phyloP scores from a whole-genome alignment of 2,329 filamentous ascomycete genomes.

The Knufia fluminis region DNA sequence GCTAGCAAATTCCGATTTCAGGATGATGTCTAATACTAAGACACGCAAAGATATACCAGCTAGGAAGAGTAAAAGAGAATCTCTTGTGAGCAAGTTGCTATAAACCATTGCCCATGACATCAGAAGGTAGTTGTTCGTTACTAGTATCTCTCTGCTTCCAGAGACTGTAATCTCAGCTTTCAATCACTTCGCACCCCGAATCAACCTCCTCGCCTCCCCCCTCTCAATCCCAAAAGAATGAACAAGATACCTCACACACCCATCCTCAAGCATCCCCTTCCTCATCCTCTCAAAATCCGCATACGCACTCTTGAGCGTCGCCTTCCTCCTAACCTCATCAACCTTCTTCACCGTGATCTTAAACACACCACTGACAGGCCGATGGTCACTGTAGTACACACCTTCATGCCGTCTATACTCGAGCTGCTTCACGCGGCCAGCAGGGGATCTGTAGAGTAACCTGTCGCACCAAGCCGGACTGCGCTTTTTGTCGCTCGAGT shows the following conservation, averaged over 20 bases:
- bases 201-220: constrained; percentile 3
- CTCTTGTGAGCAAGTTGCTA: no score
- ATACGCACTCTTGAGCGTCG: constrained; percentile 64
- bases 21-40: no score
- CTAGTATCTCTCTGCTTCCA: no score
- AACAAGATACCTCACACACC: constrained; percentile 19
- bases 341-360: constrained; percentile 77
- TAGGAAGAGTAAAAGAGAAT: no score
- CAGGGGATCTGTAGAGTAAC: constrained; percentile 65
- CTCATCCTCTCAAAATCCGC: constrained; percentile 60
- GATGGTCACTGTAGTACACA: constrained; percentile 80
- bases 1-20: no score
- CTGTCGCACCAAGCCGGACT: constrained; percentile 96
- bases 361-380: constrained; percentile 82
- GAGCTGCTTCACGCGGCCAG: constrained; percentile 73
- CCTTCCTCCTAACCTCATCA: constrained; percentile 54
- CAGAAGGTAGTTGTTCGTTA: no score
- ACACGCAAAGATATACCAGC: no score
- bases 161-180: no score
- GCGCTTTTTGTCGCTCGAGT: constrained; percentile 87
- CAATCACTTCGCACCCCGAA: constrained; percentile 2
- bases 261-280: constrained; percentile 16
- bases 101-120: no score
- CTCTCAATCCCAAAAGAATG: background rate
- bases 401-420: constrained; percentile 78